phyloP scores from a whole-genome alignment of 805 yeast species.

The Trichomonascus vanleenenianus region DNA sequence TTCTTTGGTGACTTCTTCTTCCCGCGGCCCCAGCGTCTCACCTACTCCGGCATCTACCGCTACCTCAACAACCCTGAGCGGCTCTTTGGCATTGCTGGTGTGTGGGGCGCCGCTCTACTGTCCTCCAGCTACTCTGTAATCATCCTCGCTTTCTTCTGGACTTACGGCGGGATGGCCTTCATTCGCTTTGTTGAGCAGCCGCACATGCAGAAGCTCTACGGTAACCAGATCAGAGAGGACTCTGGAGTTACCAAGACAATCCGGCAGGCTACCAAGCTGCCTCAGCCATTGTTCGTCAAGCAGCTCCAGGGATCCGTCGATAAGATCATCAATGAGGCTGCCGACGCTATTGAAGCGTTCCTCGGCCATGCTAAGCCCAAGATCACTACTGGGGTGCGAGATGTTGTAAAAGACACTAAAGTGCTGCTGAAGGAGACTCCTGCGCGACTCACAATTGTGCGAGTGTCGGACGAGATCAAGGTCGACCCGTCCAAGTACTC shows the following conservation, averaged over 20 bases:
- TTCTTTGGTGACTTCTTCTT: constrained; percentile 80
- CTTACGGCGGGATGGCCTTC: constrained; percentile 54
- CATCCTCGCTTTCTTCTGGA: constrained; percentile 56
- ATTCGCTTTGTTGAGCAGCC: constrained; percentile 68
- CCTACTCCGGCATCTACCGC: constrained; percentile 75
- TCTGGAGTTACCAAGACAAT: constrained; percentile 36
- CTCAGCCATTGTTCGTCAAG: constrained; percentile 23
- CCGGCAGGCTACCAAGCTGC: constrained; percentile 24
- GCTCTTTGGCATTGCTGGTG: constrained; percentile 66
- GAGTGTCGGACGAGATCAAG: constrained; percentile 22
- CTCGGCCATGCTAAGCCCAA: constrained; percentile 25
- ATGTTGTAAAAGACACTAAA: constrained; percentile 25
- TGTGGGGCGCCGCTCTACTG: constrained; percentile 63
- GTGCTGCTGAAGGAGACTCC: constrained; percentile 32
- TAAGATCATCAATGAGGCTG: constrained; percentile 31
- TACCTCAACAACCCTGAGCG: constrained; percentile 80
- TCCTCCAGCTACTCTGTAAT: constrained; percentile 42
- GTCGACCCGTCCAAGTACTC: constrained; percentile 21
- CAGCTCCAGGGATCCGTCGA: constrained; percentile 31
- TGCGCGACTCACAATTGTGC: constrained; percentile 26
- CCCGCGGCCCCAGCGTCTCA: constrained; percentile 44
- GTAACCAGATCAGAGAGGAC: constrained; percentile 49
- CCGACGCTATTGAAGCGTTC: constrained; percentile 41
- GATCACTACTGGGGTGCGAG: constrained; percentile 25
- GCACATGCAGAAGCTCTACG: constrained; percentile 71